Percentiles rank a stretch among this genome's conserved stretches.
Conservation (phyloP, 345 rosid genomes). For the Eucalyptus cloeziana region DNA sequence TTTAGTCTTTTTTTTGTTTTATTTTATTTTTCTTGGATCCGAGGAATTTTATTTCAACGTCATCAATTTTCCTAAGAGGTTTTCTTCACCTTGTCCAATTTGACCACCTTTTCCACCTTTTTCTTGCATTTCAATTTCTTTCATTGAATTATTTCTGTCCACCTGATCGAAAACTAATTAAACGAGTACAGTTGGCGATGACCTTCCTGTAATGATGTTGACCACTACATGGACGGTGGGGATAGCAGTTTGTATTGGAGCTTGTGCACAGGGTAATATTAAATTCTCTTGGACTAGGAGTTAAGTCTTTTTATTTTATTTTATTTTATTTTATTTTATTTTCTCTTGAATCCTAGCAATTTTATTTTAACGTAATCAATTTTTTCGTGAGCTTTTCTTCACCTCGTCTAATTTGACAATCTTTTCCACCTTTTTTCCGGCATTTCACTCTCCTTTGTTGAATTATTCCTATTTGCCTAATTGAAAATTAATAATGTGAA, state of each 20-base stretch:
- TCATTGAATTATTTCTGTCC: not conserved
- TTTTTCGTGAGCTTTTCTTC: not conserved
- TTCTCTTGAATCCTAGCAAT: not conserved
- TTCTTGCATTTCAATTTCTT: not conserved
- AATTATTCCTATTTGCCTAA: no score
- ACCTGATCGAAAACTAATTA: not conserved
- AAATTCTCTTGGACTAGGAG: not conserved
- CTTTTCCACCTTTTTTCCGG: not conserved
- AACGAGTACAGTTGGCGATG: not conserved
- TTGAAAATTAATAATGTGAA: not conserved
- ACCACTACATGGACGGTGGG: no score
- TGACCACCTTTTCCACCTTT: not conserved
- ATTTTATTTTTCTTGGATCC: not conserved
- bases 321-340: rapidly evolving
- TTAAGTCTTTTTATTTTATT: no score
- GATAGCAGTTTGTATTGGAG: no score
- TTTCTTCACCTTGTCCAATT: not conserved
- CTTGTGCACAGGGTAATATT: not conserved
- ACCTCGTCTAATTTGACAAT: not conserved
- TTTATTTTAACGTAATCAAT: no score
- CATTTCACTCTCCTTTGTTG: not conserved
- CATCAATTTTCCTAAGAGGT: not conserved
- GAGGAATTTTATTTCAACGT: not conserved
- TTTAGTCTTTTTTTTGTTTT: not conserved
- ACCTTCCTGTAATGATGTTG: no score